These are phyloP conservation scores for Kuraishia capsulata DNA, from an alignment of 805 yeast genomes.

Conservation along the genomic window DNA sequence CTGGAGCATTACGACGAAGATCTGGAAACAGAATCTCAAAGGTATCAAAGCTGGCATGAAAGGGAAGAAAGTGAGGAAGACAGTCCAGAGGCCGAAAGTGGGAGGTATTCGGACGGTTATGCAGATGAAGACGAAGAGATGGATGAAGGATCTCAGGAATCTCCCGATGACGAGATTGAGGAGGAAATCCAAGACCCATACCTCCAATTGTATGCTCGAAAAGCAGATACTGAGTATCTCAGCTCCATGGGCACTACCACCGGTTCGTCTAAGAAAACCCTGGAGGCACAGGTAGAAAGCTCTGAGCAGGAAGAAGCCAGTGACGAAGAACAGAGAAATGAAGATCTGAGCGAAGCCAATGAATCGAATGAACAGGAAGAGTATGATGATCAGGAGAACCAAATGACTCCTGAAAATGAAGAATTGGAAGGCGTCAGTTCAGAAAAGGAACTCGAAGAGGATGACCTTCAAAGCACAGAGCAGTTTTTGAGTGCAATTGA, in stretches of 20 bases:
- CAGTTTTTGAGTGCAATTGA: neutral
- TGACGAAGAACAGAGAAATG: conserved; percentile 18
- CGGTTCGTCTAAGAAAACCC: neutral
- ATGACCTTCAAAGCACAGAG: neutral
- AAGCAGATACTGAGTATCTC: no score
- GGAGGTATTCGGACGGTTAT: neutral
- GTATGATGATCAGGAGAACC: neutral
- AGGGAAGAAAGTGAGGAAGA: neutral
- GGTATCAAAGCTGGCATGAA: neutral
- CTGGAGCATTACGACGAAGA: conserved; percentile 2
- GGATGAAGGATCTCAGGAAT: neutral
- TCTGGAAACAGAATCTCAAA: neutral
- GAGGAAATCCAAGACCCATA: neutral
- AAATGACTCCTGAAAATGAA: neutral
- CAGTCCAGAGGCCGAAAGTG: no score
- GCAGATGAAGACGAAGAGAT: conserved; percentile 16
- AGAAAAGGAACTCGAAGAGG: conserved; percentile 3
- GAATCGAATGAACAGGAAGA: neutral
- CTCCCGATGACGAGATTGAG: neutral
- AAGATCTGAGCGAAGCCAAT: conserved; percentile 2
- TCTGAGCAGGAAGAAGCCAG: conserved; percentile 14
- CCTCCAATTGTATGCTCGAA: neutral
- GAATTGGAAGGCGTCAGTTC: neutral
- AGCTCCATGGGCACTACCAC: no score
- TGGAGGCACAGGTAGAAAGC: neutral